Percentiles rank a stretch among this genome's conserved stretches.
phyloP scores from a whole-genome alignment of 2,329 filamentous ascomycete genomes.

The Rugonectria rugulosa region DNA sequence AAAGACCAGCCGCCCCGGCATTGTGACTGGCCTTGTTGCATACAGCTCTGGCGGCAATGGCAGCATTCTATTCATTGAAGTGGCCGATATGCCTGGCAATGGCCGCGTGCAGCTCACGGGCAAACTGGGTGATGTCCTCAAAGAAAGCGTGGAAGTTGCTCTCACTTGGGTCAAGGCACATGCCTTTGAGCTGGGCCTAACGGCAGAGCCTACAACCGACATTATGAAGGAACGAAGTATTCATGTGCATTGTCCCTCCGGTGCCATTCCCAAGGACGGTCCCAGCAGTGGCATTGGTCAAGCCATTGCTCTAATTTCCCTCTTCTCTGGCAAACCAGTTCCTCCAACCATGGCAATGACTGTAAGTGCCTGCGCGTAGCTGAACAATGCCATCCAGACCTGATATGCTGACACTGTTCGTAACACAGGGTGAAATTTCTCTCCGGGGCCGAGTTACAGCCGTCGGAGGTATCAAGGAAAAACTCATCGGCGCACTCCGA shows the following conservation, averaged over 20 bases:
- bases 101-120: slow-evolving; percentile 94
- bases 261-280: slow-evolving; percentile 94
- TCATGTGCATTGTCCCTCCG: slow-evolving; percentile 94
- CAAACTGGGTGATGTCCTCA: slow-evolving; percentile 94
- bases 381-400: slow-evolving; percentile 8
- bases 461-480: slow-evolving; percentile 98
- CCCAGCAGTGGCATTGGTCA: slow-evolving; percentile 90
- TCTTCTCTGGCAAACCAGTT: slow-evolving; percentile 86
- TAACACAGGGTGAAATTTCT: slow-evolving; percentile 69
- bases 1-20: slow-evolving; percentile 81
- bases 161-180: slow-evolving; percentile 97
- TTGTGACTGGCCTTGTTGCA: slow-evolving; percentile 95
- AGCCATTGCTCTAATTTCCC: slow-evolving; percentile 88
- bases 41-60: slow-evolving; percentile 94
- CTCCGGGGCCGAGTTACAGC: slow-evolving; percentile 90
- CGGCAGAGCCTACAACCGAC: slow-evolving; percentile 80
- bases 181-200: slow-evolving; percentile 88
- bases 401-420: slow-evolving; percentile 36
- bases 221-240: slow-evolving; percentile 96
- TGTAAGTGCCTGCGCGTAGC: slow-evolving; percentile 52
- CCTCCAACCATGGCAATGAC: slow-evolving; percentile 97
- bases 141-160: slow-evolving; percentile 96
- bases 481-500: slow-evolving; percentile 90
- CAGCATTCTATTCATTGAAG: slow-evolving; percentile 97
- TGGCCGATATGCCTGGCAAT: slow-evolving; percentile 94